A percentile compares a stretch with the other conserved stretches of the same genome.
These are phyloP conservation scores for Ceratobasidium sp. DNA, from an alignment of 1,284 basidiomycete genomes.

Conservation along the genomic window DNA sequence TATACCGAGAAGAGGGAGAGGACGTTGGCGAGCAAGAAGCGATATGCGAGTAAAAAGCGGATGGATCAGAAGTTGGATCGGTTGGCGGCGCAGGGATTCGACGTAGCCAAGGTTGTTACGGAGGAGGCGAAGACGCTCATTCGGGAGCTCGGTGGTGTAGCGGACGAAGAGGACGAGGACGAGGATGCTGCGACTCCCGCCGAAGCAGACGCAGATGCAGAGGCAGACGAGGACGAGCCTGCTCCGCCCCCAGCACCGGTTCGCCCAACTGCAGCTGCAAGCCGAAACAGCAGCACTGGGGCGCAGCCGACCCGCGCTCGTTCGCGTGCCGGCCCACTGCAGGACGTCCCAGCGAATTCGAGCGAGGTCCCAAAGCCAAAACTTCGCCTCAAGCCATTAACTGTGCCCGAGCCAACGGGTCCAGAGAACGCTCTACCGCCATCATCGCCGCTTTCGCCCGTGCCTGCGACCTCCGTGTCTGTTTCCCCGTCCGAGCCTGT, in stretches of 20 bases:
- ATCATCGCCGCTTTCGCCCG: slow-evolving; percentile 41
- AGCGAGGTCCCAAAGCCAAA: slow-evolving; percentile 33
- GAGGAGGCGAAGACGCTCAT: slow-evolving; percentile 32
- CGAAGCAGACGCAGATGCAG: background rate
- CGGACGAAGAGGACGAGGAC: slow-evolving; percentile 17
- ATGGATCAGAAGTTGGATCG: slow-evolving; percentile 40
- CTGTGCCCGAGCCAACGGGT: slow-evolving; percentile 18
- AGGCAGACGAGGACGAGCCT: slow-evolving; percentile 29
- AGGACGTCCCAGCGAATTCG: slow-evolving; percentile 36
- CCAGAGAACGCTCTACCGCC: slow-evolving; percentile 36
- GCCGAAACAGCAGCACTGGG: background rate
- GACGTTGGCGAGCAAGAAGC: slow-evolving; percentile 41
- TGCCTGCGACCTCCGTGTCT: slow-evolving; percentile 29
- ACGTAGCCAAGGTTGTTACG: slow-evolving; percentile 36
- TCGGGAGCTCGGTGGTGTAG: slow-evolving; percentile 20
- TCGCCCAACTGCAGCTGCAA: too few relatives aligned
- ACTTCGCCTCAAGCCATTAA: slow-evolving; percentile 37
- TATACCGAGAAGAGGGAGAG: slow-evolving; percentile 43
- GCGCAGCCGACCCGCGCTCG: background rate
- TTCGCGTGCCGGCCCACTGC: slow-evolving; percentile 9
- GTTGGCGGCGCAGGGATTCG: slow-evolving; percentile 36
- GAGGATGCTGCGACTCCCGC: background rate
- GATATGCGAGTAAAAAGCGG: slow-evolving; percentile 42
- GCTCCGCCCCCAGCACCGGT: background rate
- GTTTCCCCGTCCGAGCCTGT: slow-evolving; percentile 40